phyloP scores from a whole-genome alignment of 1,139 yeast genomes.

The Pichia sp. region DNA sequence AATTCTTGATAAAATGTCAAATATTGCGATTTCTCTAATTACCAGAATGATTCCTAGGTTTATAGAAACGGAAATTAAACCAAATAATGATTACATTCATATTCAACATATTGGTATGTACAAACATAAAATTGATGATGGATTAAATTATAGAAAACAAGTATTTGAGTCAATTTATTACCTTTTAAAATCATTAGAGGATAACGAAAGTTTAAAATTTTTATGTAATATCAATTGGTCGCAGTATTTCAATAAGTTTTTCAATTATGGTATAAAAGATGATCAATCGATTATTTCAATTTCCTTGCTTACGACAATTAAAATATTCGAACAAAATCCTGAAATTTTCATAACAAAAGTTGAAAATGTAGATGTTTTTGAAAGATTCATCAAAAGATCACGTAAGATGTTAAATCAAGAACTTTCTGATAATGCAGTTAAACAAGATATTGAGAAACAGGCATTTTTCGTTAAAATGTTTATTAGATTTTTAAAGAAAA shows the following conservation, averaged over 20 bases:
- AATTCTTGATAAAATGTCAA: conserved; percentile 55
- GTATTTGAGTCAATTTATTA: conserved; percentile 67
- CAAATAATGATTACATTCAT: conserved; percentile 54
- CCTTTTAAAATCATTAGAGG: conserved; percentile 32
- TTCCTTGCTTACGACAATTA: conserved; percentile 34
- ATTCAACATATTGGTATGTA: conserved; percentile 82
- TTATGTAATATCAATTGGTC: conserved; percentile 28
- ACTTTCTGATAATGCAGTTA: conserved; percentile 42
- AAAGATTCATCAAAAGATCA: conserved; percentile 30
- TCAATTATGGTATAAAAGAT: conserved; percentile 37
- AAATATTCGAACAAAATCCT: conserved; percentile 28
- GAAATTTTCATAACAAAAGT: conserved; percentile 14
- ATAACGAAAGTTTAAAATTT: conserved; percentile 22
- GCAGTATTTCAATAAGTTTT: conserved; percentile 27
- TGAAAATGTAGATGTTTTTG: conserved; percentile 14
- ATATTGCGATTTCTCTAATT: conserved; percentile 42
- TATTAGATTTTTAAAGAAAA: conserved; percentile 24
- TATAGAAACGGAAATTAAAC: conserved; percentile 45
- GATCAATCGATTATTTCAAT: conserved; percentile 41
- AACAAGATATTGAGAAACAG: conserved; percentile 44
- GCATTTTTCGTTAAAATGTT: conserved; percentile 31
- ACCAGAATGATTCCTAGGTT: conserved; percentile 47
- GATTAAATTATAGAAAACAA: conserved; percentile 66
- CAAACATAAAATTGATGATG: conserved; percentile 76
- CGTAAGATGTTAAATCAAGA: conserved; percentile 31